Evolutionary conservation across 106 monocot species (phyloP), one percentile per base, ranked within the genome.

Genomic region (Apostasia ramifera): DNA sequence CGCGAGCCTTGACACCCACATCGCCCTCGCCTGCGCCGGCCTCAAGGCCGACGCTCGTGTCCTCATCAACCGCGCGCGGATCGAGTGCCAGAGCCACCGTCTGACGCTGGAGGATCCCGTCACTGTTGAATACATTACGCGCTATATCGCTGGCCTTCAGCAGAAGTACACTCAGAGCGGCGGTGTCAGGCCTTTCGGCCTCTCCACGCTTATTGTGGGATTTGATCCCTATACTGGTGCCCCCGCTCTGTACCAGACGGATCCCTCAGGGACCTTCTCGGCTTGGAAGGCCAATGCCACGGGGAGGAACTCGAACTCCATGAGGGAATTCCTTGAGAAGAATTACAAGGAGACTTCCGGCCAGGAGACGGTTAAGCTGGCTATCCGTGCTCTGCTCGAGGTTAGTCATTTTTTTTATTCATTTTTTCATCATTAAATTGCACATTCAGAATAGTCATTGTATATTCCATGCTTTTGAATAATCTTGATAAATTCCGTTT

Each of bases 261-360:
- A 95, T 68, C 91, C 95, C 1, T 89, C 91, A 3, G 91, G 91
- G 46, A 95, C 95, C 9, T 91, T 95, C 74, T 91, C 86, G 0
- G 91, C 95, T 1, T 95, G 95, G 91, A 95, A 95, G 82, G 95
- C 95, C 13, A 95, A 95, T 60, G 95, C 95, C 40, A 95, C 95
- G 0, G 95, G 95, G 52, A 82, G 95, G 81, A 95, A 95, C 52
- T 89, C 92, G 8, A 92, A 92, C 57, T 92, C 86, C 5, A 97
- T 87, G 89, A 81, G 92, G 69, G 95, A 97, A 77, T 92, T 84
- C 63, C 48, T 97, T 42, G 95, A 89, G 81, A 92, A 92, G 82
- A 97, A 97, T 58, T 92, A 84, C 63, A 97, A 92, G 79, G 95
- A 92, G 57, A 89, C 89, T 0, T 86, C 92, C 1, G 95, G 95